Base-by-base conservation (phyloP, 1,139 yeast species). In the Taphrina deformans region DNA sequence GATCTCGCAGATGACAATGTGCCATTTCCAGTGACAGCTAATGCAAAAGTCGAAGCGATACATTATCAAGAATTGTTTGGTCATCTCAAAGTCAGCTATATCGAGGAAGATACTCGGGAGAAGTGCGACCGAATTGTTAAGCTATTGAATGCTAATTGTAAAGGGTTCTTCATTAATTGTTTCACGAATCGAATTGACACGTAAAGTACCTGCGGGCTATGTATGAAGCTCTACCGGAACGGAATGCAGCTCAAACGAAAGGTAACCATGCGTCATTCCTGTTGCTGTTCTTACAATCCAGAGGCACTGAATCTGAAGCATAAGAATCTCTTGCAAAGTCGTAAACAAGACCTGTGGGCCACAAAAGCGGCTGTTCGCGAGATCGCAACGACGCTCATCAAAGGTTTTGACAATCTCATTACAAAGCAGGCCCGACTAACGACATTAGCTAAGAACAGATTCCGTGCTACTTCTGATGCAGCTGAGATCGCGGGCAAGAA, bases 51-150 rank as follows among this genome's bases (percentile, higher is more conserved):
- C 35, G 63, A 59, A 38, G 48, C 24, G 16, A 18, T 27, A 18
- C 65, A 69, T 48, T 68, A 55, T 65, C 65, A 63, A 44, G 70
- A 69, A 50, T 60, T 69, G 26, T 68, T 68, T 24, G 67, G 66
- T 10, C 69, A 69, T 46, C 75, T 85, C 55, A 85, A 85, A 71
- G 84, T 85, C 67, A 80, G 84, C 56, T 86, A 85, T 71, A 74
- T 85, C 58, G 91, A 86, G 71, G 88, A 85, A 70, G 90, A 85
- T 70, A 81, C 89, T 1, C 80, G 87, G 69, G 88, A 85, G 68
- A 80, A 83, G 74, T 86, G 86, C 72, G 75, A 86, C 60, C 62
- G 24, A 16, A 27, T 21, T 29, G 26, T 21, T 18, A 16, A 24
- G 16, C 53, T 48, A 16, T 7, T 16, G 10, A 21, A 6, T 48